Evolutionary conservation across 164 flowering plant genomes (phyloP).

Genomic region (Echeveria elegans): DNA sequence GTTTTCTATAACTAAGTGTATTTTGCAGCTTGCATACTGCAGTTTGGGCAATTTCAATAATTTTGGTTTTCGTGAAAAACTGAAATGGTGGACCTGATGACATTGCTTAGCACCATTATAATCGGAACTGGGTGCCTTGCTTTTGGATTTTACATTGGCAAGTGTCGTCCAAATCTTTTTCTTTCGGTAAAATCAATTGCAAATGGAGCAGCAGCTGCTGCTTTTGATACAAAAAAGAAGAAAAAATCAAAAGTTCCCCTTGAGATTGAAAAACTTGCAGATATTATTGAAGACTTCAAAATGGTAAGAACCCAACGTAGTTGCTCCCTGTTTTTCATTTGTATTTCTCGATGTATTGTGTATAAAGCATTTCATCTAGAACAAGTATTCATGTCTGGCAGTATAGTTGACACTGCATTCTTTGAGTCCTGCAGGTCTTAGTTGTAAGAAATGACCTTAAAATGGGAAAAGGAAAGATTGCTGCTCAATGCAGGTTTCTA

Average conservation of each 20-base stretch:
- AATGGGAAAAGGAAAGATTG: conserved; percentile 99
- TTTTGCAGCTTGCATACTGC: no score
- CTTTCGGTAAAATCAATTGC: conserved; percentile 11
- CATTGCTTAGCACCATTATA: conserved; percentile 63
- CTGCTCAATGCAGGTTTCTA: conserved; percentile 93
- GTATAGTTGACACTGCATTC: not conserved
- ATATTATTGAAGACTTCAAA: conserved; percentile 78
- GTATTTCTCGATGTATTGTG: not conserved
- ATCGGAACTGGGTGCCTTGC: conserved; percentile 82
- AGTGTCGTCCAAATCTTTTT: conserved; percentile 21
- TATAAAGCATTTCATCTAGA: not conserved
- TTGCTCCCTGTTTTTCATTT: not conserved
- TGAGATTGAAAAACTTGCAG: conserved; percentile 82
- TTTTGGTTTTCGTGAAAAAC: not conserved
- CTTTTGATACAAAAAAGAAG: conserved; percentile 16
- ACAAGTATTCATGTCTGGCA: not conserved
- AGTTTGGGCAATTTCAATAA: no score
- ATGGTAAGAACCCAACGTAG: conserved; percentile 37
- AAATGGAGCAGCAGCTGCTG: conserved; percentile 16
- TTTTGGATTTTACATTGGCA: conserved; percentile 56
- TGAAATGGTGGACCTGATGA: conserved; percentile 36
- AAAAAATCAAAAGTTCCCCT: conserved; percentile 37
- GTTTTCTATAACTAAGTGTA: no score
- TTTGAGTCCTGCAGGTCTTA: conserved; percentile 42
- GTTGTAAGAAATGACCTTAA: conserved; percentile 95